These are phyloP conservation scores for Dipteronia sinensis DNA, from an alignment of 345 rosid genomes.

Conservation along the genomic window DNA sequence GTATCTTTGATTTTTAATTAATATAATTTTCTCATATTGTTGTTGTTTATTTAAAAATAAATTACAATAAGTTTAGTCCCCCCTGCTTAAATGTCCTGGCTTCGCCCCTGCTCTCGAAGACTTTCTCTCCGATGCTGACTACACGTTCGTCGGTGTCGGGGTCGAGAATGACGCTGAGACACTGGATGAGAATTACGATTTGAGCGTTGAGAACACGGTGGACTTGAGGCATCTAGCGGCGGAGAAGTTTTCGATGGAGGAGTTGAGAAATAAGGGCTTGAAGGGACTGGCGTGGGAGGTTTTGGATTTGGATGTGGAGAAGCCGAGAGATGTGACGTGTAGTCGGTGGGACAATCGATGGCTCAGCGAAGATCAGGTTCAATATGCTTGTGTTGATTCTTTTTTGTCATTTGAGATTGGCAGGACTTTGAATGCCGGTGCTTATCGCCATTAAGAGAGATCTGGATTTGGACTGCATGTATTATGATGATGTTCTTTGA, in stretches of 20 bases:
- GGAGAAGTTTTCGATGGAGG: conserved; percentile 15
- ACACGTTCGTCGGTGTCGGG: conserved; percentile 48
- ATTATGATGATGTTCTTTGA: too few species aligned
- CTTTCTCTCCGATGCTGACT: conserved; percentile 28
- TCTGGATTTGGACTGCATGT: too few species aligned
- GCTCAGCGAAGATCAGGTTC: conserved; percentile 39
- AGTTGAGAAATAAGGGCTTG: conserved; percentile 38
- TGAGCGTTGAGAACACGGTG: conserved; percentile 27
- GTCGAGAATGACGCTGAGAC: conserved; percentile 37
- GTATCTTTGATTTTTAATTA: too few species aligned
- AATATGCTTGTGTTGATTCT: conserved; percentile 52
- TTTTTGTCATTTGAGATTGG: conserved; percentile 41
- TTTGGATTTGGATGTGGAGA: conserved; percentile 36
- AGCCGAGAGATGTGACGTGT: conserved; percentile 37
- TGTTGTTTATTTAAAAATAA: too few species aligned
- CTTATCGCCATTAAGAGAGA: too few species aligned
- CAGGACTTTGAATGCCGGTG: conserved; percentile 6
- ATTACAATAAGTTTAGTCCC: too few species aligned
- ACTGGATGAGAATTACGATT: conserved; percentile 32
- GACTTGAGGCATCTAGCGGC: conserved; percentile 42
- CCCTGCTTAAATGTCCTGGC: too few species aligned
- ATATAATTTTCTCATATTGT: too few species aligned
- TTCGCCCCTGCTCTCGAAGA: too few species aligned
- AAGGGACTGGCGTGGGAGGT: conserved; percentile 34
- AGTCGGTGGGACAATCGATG: conserved; percentile 46